Percentiles rank a stretch among this genome's conserved stretches.
Evolutionary conservation across 2,329 filamentous ascomycete genomes (phyloP).

Genomic region (Pezicula neosporulosa): DNA sequence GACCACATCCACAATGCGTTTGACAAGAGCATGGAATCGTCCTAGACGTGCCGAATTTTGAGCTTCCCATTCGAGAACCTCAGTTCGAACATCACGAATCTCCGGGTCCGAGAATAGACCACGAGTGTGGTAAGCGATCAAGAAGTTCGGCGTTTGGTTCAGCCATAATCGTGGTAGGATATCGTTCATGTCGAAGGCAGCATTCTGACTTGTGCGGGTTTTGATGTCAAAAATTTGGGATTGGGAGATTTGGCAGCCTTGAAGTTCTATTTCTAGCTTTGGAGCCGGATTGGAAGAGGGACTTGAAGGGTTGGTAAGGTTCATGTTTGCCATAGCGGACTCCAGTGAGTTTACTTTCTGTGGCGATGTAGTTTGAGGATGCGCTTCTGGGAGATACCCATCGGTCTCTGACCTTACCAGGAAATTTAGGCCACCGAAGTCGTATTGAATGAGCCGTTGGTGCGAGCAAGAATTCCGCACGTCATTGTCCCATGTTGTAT

Average conservation of each 20-base stretch:
- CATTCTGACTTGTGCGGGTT: constrained; percentile 34
- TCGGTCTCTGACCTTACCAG: constrained; percentile 54
- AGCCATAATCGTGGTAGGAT: constrained; percentile 42
- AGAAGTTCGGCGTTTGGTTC: constrained; percentile 44
- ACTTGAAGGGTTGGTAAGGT: too few species aligned
- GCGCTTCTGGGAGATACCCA: constrained; percentile 39
- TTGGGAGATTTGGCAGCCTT: constrained; percentile 31
- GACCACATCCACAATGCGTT: constrained; percentile 17
- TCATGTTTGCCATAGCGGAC: too few species aligned
- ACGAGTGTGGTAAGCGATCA: constrained; percentile 43
- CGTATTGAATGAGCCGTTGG: constrained; percentile 56
- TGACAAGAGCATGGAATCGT: constrained; percentile 17
- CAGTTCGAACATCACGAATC: constrained; percentile 8
- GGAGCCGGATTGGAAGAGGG: too few species aligned
- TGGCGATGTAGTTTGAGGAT: too few species aligned
- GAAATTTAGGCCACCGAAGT: constrained; percentile 46
- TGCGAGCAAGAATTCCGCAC: constrained; percentile 54
- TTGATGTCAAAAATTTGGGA: constrained; percentile 48
- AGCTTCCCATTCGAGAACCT: constrained; percentile 15
- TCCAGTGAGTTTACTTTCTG: too few species aligned
- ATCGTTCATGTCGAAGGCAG: constrained; percentile 16
- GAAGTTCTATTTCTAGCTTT: too few species aligned
- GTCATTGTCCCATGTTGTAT: constrained; percentile 56
- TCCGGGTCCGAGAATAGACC: constrained; percentile 31
- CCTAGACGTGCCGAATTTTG: constrained; percentile 9